Evolutionary conservation across 1,139 yeast genomes (phyloP).

Genomic region (Nadsonia commutata): DNA sequence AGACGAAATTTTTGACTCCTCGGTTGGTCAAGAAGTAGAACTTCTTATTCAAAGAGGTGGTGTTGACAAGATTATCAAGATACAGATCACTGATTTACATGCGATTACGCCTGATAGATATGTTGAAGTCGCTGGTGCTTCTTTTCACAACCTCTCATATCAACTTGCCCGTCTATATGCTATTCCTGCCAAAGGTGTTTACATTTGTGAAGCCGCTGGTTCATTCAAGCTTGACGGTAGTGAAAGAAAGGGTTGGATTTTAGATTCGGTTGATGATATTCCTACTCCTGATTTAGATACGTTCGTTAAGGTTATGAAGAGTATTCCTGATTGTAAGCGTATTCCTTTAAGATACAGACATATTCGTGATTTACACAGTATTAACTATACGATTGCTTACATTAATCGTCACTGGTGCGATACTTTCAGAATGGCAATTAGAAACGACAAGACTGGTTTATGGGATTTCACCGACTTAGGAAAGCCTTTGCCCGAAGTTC

Average conservation of each 20-base stretch:
- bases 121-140: conserved; percentile 75
- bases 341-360: conserved; percentile 65
- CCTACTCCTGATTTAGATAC: conserved; percentile 61
- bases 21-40: conserved; percentile 45
- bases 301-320: conserved; percentile 64
- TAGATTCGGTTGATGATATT: conserved; percentile 63
- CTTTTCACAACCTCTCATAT: conserved; percentile 72
- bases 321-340: conserved; percentile 61
- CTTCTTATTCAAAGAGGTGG: conserved; percentile 69
- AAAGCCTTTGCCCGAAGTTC: conserved; percentile 36
- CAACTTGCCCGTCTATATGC: conserved; percentile 80
- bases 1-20: conserved; percentile 70
- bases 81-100: conserved; percentile 63
- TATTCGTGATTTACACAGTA: conserved; percentile 63
- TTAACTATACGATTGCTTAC: conserved; percentile 43
- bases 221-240: conserved; percentile 47
- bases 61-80: conserved; percentile 32
- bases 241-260: conserved; percentile 46
- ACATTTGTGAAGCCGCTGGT: conserved; percentile 62
- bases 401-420: conserved; percentile 81
- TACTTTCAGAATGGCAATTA: conserved; percentile 52
- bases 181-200: conserved; percentile 74
- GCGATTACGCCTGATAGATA: conserved; percentile 68
- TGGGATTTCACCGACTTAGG: conserved; percentile 75
- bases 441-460: conserved; percentile 72